Percentiles rank a stretch among this genome's conserved stretches.
phyloP scores from a whole-genome alignment of 1,284 basidiomycete species.

The Anthracocystis panici-leucophaei region DNA sequence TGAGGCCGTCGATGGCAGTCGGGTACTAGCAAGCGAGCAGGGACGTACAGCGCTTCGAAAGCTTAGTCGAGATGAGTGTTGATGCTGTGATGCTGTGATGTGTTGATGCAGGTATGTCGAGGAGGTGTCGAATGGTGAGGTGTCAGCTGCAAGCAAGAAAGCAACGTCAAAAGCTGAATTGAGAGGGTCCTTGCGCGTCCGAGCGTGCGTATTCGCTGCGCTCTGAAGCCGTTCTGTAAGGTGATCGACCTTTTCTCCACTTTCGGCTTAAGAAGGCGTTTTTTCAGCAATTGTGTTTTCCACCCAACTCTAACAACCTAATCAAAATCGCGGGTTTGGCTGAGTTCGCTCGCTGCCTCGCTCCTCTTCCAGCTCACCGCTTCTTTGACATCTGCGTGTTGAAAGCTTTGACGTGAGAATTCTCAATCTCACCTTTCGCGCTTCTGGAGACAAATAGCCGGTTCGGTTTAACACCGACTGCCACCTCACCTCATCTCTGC shows the following conservation, averaged over 20 bases:
- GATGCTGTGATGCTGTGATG: not conserved
- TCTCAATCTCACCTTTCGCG: too few relatives aligned
- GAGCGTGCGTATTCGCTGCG: conserved; percentile 38
- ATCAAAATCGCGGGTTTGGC: not conserved
- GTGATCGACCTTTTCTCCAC: conserved; percentile 43
- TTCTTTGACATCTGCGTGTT: too few relatives aligned
- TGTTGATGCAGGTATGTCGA: conserved; percentile 10
- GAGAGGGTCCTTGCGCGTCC: conserved; percentile 53
- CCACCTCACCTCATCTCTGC: too few relatives aligned
- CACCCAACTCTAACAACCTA: not conserved
- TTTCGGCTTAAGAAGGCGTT: not conserved
- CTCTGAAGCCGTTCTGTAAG: conserved; percentile 19
- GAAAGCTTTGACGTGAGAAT: too few relatives aligned
- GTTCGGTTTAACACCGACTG: too few relatives aligned
- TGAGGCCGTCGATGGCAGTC: not conserved
- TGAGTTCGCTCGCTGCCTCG: not conserved
- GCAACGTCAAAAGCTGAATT: conserved; percentile 7
- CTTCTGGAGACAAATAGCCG: too few relatives aligned
- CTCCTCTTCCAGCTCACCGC: too few relatives aligned
- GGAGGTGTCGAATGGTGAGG: conserved; percentile 12
- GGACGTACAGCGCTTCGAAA: not conserved
- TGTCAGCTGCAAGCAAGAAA: conserved; percentile 1
- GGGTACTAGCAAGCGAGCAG: not conserved
- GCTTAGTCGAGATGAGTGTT: not conserved
- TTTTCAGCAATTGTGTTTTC: not conserved